Evolutionary conservation across 2,329 filamentous ascomycete genomes (phyloP).

Genomic region (Hypoxylon sp.): DNA sequence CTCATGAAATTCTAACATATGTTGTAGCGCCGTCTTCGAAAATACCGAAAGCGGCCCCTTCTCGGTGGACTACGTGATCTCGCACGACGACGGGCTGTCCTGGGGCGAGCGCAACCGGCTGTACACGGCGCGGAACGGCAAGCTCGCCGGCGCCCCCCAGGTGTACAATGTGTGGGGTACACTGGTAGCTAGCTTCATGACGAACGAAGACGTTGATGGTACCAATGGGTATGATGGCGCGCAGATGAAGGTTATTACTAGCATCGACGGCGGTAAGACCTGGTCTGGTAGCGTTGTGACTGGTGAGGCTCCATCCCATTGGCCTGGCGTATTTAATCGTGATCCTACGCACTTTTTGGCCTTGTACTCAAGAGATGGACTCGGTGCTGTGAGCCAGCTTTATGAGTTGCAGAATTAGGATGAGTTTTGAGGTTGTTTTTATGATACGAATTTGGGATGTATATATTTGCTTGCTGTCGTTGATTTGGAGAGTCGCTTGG

Average conservation of each 20-base stretch:
- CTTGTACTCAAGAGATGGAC: conserved; percentile 50
- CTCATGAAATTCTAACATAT: conserved; percentile 1
- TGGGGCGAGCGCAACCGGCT: conserved; percentile 58
- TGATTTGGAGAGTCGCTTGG: neutral
- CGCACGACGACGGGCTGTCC: conserved; percentile 58
- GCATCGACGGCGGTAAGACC: conserved; percentile 47
- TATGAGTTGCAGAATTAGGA: conserved; percentile 43
- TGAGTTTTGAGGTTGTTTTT: neutral
- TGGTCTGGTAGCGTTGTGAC: conserved; percentile 52
- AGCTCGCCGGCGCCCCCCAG: conserved; percentile 59
- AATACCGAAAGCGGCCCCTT: conserved; percentile 56
- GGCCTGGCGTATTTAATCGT: conserved; percentile 53
- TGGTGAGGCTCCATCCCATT: conserved; percentile 50
- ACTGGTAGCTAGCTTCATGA: conserved; percentile 62
- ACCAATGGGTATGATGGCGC: conserved; percentile 47
- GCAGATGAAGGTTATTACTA: conserved; percentile 54
- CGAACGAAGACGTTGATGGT: conserved; percentile 57
- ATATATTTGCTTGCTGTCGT: neutral
- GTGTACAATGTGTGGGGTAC: conserved; percentile 60
- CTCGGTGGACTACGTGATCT: conserved; percentile 57
- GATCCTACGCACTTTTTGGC: conserved; percentile 51
- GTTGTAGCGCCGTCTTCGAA: conserved; percentile 59
- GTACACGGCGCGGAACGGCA: conserved; percentile 56
- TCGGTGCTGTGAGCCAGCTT: conserved; percentile 49
- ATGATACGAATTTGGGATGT: neutral